Evolutionary conservation across 495 filamentous ascomycete species (phyloP).

Genomic region (Penicillium alfredii): DNA sequence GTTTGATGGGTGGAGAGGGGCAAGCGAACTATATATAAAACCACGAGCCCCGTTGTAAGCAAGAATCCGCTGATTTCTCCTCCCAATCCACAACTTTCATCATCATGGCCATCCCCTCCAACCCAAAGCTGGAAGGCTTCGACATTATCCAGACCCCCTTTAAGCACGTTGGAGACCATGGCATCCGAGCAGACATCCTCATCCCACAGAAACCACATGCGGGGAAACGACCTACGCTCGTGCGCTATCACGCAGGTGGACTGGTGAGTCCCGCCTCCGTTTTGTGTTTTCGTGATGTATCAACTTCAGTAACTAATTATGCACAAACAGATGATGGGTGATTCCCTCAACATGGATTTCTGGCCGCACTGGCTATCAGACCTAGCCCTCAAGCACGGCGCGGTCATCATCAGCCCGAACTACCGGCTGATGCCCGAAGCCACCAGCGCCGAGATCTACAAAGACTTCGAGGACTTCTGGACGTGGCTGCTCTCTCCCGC

Average conservation of each 20-base stretch:
- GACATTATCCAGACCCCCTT: slow-evolving; percentile 27
- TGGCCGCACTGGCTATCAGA: slow-evolving; percentile 30
- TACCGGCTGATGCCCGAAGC: slow-evolving; percentile 50
- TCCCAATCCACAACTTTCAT: no score
- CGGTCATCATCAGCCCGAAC: slow-evolving; percentile 40
- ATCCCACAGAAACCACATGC: slow-evolving; percentile 17
- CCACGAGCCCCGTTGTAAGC: no score
- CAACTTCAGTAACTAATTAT: not conserved
- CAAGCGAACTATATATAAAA: no score
- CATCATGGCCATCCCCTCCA: slow-evolving; percentile 1
- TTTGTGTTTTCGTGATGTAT: not conserved
- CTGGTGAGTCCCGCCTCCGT: slow-evolving; percentile 17
- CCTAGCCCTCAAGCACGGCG: slow-evolving; percentile 24
- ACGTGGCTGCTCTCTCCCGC: slow-evolving; percentile 34
- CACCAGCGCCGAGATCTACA: slow-evolving; percentile 40
- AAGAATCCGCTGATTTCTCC: no score
- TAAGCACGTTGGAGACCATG: slow-evolving; percentile 26
- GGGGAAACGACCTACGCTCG: slow-evolving; percentile 24
- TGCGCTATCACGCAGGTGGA: slow-evolving; percentile 32
- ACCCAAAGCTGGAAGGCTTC: slow-evolving; percentile 23
- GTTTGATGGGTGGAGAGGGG: no score
- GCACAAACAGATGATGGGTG: slow-evolving; percentile 20
- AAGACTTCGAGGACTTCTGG: slow-evolving; percentile 48
- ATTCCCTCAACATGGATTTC: slow-evolving; percentile 26
- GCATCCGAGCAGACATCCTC: slow-evolving; percentile 29